phyloP scores from a whole-genome alignment of 352 stramenopile genomes.

The Blastocystis sp. region DNA sequence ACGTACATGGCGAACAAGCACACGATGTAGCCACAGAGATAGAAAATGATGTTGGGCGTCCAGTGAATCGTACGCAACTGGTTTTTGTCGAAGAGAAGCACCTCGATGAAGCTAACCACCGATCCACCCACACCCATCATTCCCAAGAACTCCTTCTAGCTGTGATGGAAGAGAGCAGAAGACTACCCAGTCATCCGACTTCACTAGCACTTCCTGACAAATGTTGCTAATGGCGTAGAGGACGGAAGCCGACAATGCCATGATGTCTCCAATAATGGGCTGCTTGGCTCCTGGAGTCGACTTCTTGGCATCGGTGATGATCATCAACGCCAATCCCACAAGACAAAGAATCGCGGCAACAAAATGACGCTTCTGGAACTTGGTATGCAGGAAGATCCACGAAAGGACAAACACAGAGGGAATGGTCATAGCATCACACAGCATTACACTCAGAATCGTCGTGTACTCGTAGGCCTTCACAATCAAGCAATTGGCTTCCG shows the following conservation, averaged over 20 bases:
- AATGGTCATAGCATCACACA: constrained; percentile 69
- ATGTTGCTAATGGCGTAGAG: constrained; percentile 64
- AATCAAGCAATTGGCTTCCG: constrained; percentile 58
- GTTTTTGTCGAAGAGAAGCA: constrained; percentile 7
- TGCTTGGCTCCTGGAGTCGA: not conserved
- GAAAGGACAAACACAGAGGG: constrained; percentile 30
- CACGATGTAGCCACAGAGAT: constrained; percentile 30
- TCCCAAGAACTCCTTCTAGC: constrained; percentile 48
- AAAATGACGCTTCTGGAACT: constrained; percentile 46
- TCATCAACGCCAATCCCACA: constrained; percentile 56
- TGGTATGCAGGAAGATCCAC: constrained; percentile 40
- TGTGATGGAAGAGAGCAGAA: not conserved
- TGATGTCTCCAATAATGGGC: constrained; percentile 34
- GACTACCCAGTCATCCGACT: constrained; percentile 46
- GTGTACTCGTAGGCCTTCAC: constrained; percentile 69
- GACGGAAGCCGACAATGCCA: constrained; percentile 5
- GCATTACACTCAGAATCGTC: constrained; percentile 61
- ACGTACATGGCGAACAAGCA: constrained; percentile 48
- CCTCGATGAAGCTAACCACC: not conserved
- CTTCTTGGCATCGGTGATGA: constrained; percentile 21
- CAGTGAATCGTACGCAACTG: constrained; percentile 8
- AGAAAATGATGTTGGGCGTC: not conserved
- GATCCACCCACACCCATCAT: constrained; percentile 61
- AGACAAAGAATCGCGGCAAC: constrained; percentile 49
- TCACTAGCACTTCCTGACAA: constrained; percentile 64